Evolutionary conservation across 164 flowering plant genomes (phyloP).

Genomic region (Aristolochia californica): DNA sequence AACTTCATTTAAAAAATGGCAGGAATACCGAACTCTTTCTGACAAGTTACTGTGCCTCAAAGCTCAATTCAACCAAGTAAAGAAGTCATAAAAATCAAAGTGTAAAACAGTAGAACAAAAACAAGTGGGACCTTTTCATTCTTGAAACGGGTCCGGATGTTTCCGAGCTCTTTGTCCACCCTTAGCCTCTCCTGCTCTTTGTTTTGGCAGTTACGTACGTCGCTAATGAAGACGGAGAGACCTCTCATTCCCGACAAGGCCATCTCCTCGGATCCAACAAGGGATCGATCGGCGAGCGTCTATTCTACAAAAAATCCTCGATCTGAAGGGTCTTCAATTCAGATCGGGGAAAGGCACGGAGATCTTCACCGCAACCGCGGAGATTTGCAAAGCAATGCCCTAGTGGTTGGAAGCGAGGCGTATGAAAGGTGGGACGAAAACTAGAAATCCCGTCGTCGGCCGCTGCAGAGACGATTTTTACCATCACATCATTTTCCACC

Average conservation of each 20-base stretch:
- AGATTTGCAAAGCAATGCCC: slow-evolving; percentile 3
- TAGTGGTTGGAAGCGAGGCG: neutral
- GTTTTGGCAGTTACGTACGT: slow-evolving; percentile 84
- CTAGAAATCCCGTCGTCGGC: slow-evolving; percentile 24
- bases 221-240: slow-evolving; percentile 94
- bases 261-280: slow-evolving; percentile 58
- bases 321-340: slow-evolving; percentile 2
- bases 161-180: slow-evolving; percentile 95
- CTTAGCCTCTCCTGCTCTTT: slow-evolving; percentile 81
- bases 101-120: no score
- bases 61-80: no score
- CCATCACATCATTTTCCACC: slow-evolving; percentile 8
- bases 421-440: slow-evolving; percentile 15
- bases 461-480: slow-evolving; percentile 30
- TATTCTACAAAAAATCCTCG: neutral
- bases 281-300: slow-evolving; percentile 3
- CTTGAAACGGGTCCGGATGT: slow-evolving; percentile 78
- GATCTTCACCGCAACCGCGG: slow-evolving; percentile 4
- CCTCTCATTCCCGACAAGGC: slow-evolving; percentile 96
- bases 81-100: no score
- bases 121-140: slow-evolving; percentile 87
- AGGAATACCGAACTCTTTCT: no score
- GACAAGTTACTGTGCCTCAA: no score
- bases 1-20: no score
- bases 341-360: slow-evolving; percentile 5